A percentile compares a stretch with the other conserved stretches of the same genome.
Conservation (phyloP, 1,139 yeast species). For the Barnettozyma hawaiiensis region DNA sequence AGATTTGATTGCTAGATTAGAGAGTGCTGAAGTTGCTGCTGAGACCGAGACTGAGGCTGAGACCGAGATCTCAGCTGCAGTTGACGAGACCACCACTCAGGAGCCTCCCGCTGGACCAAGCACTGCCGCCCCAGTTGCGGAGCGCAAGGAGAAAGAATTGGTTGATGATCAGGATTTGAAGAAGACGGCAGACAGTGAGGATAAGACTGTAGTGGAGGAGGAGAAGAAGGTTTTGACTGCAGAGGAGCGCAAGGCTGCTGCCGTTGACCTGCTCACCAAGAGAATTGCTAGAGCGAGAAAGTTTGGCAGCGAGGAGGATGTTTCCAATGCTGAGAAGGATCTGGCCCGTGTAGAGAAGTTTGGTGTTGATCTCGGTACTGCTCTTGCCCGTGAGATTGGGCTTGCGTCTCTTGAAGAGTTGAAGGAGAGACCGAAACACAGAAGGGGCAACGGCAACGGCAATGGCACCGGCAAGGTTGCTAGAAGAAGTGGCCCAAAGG, state of each 20-base stretch:
- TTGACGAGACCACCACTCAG: slow-evolving; percentile 8
- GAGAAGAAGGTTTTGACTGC: slow-evolving; percentile 38
- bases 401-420: slow-evolving; percentile 27
- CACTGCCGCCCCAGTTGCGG: slow-evolving; percentile 2
- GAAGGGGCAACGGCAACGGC: slow-evolving; percentile 6
- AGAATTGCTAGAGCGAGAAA: slow-evolving; percentile 71
- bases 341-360: slow-evolving; percentile 74
- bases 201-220: slow-evolving; percentile 8
- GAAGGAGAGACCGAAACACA: slow-evolving; percentile 4
- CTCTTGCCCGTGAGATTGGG: slow-evolving; percentile 65
- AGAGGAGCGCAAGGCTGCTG: slow-evolving; percentile 66
- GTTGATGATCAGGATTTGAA: slow-evolving; percentile 11
- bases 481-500: slow-evolving; percentile 4
- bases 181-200: slow-evolving; percentile 19
- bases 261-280: slow-evolving; percentile 60
- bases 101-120: not conserved
- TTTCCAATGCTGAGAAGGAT: slow-evolving; percentile 46
- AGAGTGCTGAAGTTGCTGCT: slow-evolving; percentile 23
- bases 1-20: slow-evolving; percentile 68
- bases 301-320: slow-evolving; percentile 58
- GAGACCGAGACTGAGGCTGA: slow-evolving; percentile 13
- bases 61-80: slow-evolving; percentile 17
- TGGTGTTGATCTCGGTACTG: slow-evolving; percentile 68
- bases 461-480: too few relatives aligned
- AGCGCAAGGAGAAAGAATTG: too few relatives aligned